These are phyloP conservation scores for Colletotrichum sp. DNA, from an alignment of 2,329 filamentous ascomycete genomes.

Conservation along the genomic window DNA sequence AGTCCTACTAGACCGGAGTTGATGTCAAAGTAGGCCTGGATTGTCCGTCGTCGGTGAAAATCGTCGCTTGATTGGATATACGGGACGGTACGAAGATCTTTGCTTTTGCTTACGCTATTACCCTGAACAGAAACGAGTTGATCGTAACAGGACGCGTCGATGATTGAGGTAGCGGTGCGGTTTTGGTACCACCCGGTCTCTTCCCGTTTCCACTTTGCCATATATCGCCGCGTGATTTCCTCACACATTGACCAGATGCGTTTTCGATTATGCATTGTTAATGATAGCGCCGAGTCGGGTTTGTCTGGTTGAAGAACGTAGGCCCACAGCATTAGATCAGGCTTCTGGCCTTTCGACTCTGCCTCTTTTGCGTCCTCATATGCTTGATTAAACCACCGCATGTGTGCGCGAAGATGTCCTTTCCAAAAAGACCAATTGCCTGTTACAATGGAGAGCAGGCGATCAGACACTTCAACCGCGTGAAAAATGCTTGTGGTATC, in stretches of 20 bases:
- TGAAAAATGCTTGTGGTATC: background rate
- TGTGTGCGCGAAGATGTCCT: background rate
- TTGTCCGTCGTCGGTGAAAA: background rate
- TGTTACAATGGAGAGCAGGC: background rate
- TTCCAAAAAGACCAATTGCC: background rate
- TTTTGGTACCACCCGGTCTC: background rate
- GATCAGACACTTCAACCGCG: background rate
- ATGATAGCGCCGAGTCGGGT: background rate
- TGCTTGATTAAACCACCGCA: background rate
- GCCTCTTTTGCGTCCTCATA: background rate
- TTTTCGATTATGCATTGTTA: background rate
- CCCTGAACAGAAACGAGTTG: background rate
- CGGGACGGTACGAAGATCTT: background rate
- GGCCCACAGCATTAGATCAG: background rate
- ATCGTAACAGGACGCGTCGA: background rate
- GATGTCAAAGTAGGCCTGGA: background rate
- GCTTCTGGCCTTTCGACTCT: background rate
- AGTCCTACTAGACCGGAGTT: background rate
- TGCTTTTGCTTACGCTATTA: background rate
- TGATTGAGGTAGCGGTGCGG: background rate
- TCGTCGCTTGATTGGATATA: background rate
- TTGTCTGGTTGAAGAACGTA: background rate
- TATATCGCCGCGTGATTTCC: background rate
- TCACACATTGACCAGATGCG: background rate
- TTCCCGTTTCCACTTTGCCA: background rate